Conservation (phyloP, 345 rosid species). For the Ceriops zippeliana region DNA sequence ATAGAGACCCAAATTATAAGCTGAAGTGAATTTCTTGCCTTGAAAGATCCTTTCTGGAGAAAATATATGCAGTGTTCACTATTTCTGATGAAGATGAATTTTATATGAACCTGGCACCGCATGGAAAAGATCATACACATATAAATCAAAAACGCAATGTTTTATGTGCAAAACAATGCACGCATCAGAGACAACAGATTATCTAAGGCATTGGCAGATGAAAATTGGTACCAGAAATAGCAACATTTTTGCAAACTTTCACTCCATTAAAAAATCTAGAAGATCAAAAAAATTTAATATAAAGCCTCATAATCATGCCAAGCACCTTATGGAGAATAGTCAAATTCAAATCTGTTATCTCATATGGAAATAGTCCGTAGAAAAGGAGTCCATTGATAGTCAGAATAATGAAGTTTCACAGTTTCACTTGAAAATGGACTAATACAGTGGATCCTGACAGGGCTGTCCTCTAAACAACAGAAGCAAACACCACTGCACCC, state of each 20-base stretch:
- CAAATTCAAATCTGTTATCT: no score
- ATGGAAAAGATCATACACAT: neutral
- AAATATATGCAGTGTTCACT: slow-evolving; percentile 67
- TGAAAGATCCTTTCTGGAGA: slow-evolving; percentile 88
- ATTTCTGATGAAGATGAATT: slow-evolving; percentile 56
- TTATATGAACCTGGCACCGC: slow-evolving; percentile 58
- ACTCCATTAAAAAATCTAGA: neutral
- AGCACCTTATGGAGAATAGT: neutral
- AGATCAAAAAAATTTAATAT: neutral
- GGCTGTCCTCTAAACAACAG: neutral
- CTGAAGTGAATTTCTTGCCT: slow-evolving; percentile 44
- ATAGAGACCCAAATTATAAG: neutral
- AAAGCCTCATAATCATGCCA: neutral
- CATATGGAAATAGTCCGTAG: no score
- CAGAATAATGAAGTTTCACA: neutral
- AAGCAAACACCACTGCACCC: neutral
- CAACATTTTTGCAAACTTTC: neutral
- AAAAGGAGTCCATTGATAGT: neutral
- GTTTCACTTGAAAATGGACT: neutral
- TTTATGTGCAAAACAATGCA: neutral
- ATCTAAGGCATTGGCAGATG: neutral
- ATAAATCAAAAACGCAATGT: neutral
- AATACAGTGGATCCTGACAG: neutral
- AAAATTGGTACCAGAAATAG: neutral
- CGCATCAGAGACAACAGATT: neutral